phyloP scores from a whole-genome alignment of 345 rosid species.

The Physaria fendleri region DNA sequence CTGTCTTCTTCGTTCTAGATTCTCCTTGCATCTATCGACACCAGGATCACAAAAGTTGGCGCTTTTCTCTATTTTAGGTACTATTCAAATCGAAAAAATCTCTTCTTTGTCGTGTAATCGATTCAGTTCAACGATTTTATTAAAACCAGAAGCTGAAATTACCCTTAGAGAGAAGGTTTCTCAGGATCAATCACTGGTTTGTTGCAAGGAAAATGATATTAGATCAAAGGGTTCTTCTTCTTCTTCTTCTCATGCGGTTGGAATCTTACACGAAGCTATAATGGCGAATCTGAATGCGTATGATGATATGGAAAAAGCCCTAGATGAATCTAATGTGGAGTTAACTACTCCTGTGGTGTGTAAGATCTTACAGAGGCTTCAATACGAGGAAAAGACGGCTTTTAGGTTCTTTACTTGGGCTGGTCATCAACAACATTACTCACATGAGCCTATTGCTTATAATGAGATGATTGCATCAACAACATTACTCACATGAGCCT shows the following conservation, averaged over 20 bases:
- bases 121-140: constrained; percentile 21
- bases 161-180: neutral
- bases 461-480: constrained; percentile 67
- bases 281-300: constrained; percentile 37
- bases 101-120: neutral
- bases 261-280: constrained; percentile 38
- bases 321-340: constrained; percentile 42
- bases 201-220: constrained; percentile 8
- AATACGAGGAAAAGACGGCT: constrained; percentile 66
- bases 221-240: constrained; percentile 18
- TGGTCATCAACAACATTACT: constrained; percentile 48
- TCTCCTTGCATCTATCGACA: neutral
- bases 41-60: constrained; percentile 3
- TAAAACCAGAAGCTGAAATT: neutral
- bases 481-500: constrained; percentile 59
- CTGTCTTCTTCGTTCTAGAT: neutral
- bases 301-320: constrained; percentile 55
- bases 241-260: constrained; percentile 39
- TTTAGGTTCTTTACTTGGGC: constrained; percentile 84
- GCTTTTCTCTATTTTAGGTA: neutral
- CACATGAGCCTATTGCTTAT: constrained; percentile 54
- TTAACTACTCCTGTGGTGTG: constrained; percentile 56
- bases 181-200: constrained; percentile 8
- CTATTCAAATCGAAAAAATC: neutral
- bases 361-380: constrained; percentile 60